Evolutionary conservation across 192 early-diverging fungal genomes (phyloP), one percentile per base, ranked within the genome.

Genomic region (Coemansia umbellata): DNA sequence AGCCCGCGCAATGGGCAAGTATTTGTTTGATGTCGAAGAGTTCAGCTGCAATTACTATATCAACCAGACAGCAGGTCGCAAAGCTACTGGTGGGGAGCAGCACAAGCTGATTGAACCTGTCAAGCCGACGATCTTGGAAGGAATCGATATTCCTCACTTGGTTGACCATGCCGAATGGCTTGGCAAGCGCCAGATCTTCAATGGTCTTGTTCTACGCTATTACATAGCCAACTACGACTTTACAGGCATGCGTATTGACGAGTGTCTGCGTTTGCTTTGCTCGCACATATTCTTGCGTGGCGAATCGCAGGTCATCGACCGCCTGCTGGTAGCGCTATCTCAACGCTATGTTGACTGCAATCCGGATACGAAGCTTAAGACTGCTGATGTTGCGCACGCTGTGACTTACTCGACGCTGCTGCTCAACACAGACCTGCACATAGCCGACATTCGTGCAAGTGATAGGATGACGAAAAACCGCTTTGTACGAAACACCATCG

Each of bases 391-490:
- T 21, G 91, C 93, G 1, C 87, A 97, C 56, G 90, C 88, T 15
- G 82, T 94, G 37, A 79, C 87, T 0, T 94, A 91, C 61, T 93
- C 91, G 9, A 59, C 93, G 5, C 65, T 97, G 54, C 63, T 97
- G 37, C 80, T 97, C 5, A 95, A 95, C 70, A 97, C 95, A 3
- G 95, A 97, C 66, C 66, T 95, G 45, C 90, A 95, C 59, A 83
- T 93, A 47, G 92, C 90, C n/a, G 85, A 88, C 51, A 84, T 55
- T 41, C 68, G 74, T 24, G 30, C 74, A 1, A 76, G 79, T 28
- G 79, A 82, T 22, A 84, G 84, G 32, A 94, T 95, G 89, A 83
- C 86, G 2, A 70, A 80, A 45, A 82, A 81, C 26, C 81, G 81
- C 11, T 91, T 88, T 68, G 78, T 89, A 10, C 73, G 80, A 30